Evolutionary conservation across 2,329 filamentous ascomycete genomes (phyloP), one percentile per base, ranked within the genome.

Genomic region (Penicillium sp.): DNA sequence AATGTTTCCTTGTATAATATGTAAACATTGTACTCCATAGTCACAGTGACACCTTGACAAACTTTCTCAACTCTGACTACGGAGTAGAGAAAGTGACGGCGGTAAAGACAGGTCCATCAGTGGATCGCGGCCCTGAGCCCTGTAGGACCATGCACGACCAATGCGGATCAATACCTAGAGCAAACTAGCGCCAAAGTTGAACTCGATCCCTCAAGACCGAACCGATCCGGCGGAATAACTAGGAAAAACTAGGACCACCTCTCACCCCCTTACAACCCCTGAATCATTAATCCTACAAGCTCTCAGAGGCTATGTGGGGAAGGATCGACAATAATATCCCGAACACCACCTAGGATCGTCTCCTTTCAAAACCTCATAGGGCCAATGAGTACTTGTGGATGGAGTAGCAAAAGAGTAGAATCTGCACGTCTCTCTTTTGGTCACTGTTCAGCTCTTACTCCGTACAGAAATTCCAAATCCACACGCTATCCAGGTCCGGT

Each of bases 311-410:
- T 48, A n/a, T 36, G 33, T 60, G 58, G 61, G 25, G 53, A 54
- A 53, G 31, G 61, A 66, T 66, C 61, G 53, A 41, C 61, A 53
- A 31, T 58, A 58, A 62, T 62, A 9, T 59, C 58, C 60, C 62
- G 60, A 65, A 48, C 33, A 53, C 53, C 50, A 39, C 10, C 39
- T 11, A 44, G 5, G 5, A 51, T 40, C 45, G 27, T 29, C 21
- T 45, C 34, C 23, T 23, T 16, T 49, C 33, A n/a, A 23, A 13
- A 2, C 7, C 11, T 29, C 33, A 40, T 50, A 40, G 47, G 29
- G 3, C 33, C 40, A 45, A 25, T 36, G 11, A 25, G 11, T 10
- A 46, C 31, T 49, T 11, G 33, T 8, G 47, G 8, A 39, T 19
- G 13, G n/a, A 33, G 50, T 49, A 56, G 53, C 45, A 10, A 33